Percentiles rank a stretch among this genome's conserved stretches.
These are phyloP conservation scores for Plasmodium relictum DNA, from an alignment of 169 alveolate species.

Conservation along the genomic window DNA sequence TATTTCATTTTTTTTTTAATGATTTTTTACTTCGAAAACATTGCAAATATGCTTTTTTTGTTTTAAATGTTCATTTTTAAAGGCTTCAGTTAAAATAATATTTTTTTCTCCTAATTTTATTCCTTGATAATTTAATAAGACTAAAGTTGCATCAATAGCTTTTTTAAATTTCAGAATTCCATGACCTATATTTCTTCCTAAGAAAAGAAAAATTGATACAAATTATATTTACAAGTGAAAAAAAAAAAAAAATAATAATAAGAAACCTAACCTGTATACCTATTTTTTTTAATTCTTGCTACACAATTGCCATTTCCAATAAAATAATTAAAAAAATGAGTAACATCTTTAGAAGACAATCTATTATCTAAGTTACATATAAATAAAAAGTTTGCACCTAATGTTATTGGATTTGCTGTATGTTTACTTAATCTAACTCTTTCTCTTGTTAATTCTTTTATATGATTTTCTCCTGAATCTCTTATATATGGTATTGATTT, in stretches of 20 bases:
- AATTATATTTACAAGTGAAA: background rate
- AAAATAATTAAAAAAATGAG: constrained; percentile 67
- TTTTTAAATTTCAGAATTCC: constrained; percentile 84
- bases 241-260: background rate
- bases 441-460: constrained; percentile 65
- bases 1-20: background rate
- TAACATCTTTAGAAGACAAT: constrained; percentile 63
- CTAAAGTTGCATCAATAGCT: constrained; percentile 84
- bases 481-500: constrained; percentile 62
- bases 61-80: constrained; percentile 60
- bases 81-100: constrained; percentile 80
- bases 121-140: constrained; percentile 82
- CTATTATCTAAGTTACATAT: constrained; percentile 66
- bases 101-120: constrained; percentile 82
- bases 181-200: constrained; percentile 85
- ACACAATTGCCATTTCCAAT: constrained; percentile 49
- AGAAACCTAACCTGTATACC: constrained; percentile 34
- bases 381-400: constrained; percentile 56
- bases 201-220: background rate
- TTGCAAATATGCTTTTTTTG: constrained; percentile 71
- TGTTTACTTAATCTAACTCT: constrained; percentile 46
- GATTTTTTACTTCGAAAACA: constrained; percentile 19
- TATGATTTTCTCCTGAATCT: constrained; percentile 68
- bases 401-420: constrained; percentile 57
- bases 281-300: constrained; percentile 40